Base-by-base conservation (phyloP, 192 early-diverging fungal species). In the Coemansia brasiliensis region DNA sequence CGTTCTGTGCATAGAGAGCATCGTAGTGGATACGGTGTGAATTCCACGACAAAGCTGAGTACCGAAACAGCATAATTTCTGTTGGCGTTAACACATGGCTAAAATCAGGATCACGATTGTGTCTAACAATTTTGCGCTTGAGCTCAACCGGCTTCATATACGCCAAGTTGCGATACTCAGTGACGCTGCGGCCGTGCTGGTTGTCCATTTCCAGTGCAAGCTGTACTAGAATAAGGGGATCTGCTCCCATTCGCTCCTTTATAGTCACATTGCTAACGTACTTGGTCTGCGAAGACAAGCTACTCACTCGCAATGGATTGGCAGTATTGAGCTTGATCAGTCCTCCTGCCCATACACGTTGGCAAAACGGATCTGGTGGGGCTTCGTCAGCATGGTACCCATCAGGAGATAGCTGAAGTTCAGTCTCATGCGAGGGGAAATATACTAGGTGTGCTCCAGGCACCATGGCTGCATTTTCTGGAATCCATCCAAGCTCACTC, bases 331-430 rank as follows among this genome's bases (percentile, higher is more conserved):
- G 89, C 32, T 76, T 78, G 12, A 91, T 78, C 20, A 79, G 65
- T 8, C 90, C 93, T 11, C 94, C 93, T 3, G 87, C 92, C 94
- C 94, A 96, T 86, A 96, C 89, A 5, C 94, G 85, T 35, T 85
- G 84, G 13, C 74, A 48, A 59, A 85, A 94, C 1, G 90, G 88
- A 12, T 61, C 72, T 0, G 94, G 94, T 1, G 94, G 94, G 0
- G 86, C 80, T 55, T 87, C 87, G 12, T 80, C 83, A 39, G 82
- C 79, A 55, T 91, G 87, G 61, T 93, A 93, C n/a, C 94, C 94
- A 67, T 96, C 94, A 4, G 73, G 39, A 13, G 89, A 83, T 9
- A 95, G 82, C 27, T 87, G 67, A 6, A 52, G 41, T 55, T 92
- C 90, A 13, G 80, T 74, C 13, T 81, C 72, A 21, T 82, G 79